Conservation (phyloP, 352 stramenopile species). For the Phytophthora tentaculata region DNA sequence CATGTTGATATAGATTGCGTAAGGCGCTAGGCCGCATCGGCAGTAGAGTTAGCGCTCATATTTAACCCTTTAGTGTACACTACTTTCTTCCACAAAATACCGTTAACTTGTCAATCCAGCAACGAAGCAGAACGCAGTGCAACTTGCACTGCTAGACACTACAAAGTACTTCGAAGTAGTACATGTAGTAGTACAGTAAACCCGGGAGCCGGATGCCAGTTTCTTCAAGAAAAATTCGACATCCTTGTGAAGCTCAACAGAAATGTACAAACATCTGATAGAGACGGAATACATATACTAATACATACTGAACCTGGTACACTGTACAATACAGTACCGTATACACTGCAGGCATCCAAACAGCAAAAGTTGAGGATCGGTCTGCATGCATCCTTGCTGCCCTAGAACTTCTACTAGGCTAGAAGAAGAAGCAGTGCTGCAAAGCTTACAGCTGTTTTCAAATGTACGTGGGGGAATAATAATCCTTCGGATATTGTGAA, state of each 20-base stretch:
- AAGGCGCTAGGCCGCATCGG: slow-evolving; percentile 6
- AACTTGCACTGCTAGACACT: too few species aligned
- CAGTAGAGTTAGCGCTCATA: slow-evolving; percentile 32
- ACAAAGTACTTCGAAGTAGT: too few species aligned
- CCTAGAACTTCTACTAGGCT: neutral
- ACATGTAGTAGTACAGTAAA: neutral
- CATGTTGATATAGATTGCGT: slow-evolving; percentile 30
- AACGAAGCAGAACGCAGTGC: slow-evolving; percentile 5
- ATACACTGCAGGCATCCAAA: slow-evolving; percentile 3
- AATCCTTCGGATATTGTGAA: too few species aligned
- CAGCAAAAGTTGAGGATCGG: neutral
- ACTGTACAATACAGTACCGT: too few species aligned
- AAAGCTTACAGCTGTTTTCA: too few species aligned
- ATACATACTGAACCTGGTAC: too few species aligned
- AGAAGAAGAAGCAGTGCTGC: slow-evolving; percentile 10
- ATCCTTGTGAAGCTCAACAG: slow-evolving; percentile 16
- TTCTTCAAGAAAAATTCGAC: slow-evolving; percentile 3
- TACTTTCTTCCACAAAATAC: slow-evolving; percentile 10
- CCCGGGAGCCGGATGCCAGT: neutral
- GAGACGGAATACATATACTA: too few species aligned
- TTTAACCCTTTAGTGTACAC: slow-evolving; percentile 38
- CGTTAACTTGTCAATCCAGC: too few species aligned
- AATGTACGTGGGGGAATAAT: too few species aligned
- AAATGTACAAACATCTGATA: slow-evolving; percentile 1
- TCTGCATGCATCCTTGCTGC: slow-evolving; percentile 5